These are phyloP conservation scores for Cercospora canescens DNA, from an alignment of 2,329 filamentous ascomycete genomes.

Conservation along the genomic window DNA sequence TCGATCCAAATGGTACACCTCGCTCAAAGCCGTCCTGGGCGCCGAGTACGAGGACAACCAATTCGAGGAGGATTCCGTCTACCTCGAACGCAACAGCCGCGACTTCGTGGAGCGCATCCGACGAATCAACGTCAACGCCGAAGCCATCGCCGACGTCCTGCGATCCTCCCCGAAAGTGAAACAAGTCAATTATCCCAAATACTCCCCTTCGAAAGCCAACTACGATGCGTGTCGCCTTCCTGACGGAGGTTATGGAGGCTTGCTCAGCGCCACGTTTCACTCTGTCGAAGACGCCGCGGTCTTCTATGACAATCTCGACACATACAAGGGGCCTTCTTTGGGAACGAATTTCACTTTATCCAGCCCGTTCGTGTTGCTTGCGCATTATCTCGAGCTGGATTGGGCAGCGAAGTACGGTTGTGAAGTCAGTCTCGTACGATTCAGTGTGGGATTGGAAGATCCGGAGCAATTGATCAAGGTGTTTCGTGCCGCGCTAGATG, in stretches of 20 bases:
- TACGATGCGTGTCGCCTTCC: slow-evolving; percentile 79
- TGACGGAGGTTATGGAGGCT: slow-evolving; percentile 75
- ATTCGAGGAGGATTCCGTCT: slow-evolving; percentile 91
- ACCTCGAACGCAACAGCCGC: slow-evolving; percentile 93
- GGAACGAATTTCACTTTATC: slow-evolving; percentile 97
- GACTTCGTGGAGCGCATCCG: slow-evolving; percentile 83
- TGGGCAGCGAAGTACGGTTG: slow-evolving; percentile 86
- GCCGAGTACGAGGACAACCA: slow-evolving; percentile 81
- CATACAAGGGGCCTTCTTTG: slow-evolving; percentile 89
- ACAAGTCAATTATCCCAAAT: slow-evolving; percentile 83
- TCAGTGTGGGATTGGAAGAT: slow-evolving; percentile 90
- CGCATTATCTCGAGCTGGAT: slow-evolving; percentile 88
- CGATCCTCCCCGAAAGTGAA: slow-evolving; percentile 65
- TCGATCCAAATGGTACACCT: slow-evolving; percentile 66
- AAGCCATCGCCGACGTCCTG: slow-evolving; percentile 76
- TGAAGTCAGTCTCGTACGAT: slow-evolving; percentile 74
- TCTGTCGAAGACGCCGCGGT: slow-evolving; percentile 67
- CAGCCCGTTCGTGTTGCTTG: slow-evolving; percentile 79
- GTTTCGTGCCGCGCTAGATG: slow-evolving; percentile 45
- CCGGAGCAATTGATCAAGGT: slow-evolving; percentile 62
- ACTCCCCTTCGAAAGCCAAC: slow-evolving; percentile 64
- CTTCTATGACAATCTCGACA: slow-evolving; percentile 85
- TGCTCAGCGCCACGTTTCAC: slow-evolving; percentile 82
- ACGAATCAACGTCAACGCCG: slow-evolving; percentile 81
- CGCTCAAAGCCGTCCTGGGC: slow-evolving; percentile 66